A percentile compares a stretch with the other conserved stretches of the same genome.
Evolutionary conservation across 164 flowering plant species (phyloP).

Genomic region (Vitis rupestris): DNA sequence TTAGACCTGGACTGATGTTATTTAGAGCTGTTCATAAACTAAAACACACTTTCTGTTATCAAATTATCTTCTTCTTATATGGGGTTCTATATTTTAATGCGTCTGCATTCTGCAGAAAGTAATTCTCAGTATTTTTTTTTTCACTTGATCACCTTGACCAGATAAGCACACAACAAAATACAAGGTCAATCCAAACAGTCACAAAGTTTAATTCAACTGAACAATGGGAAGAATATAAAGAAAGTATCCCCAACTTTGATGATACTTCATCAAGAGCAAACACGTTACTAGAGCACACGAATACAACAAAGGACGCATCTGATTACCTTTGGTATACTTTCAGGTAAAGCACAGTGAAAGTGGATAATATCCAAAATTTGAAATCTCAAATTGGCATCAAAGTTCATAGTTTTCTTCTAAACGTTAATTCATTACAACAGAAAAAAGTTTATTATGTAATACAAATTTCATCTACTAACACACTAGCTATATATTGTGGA

Average conservation of each 20-base stretch:
- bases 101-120: not conserved
- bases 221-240: slow-evolving; percentile 43
- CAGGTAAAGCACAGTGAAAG: slow-evolving; percentile 41
- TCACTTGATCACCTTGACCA: slow-evolving; percentile 14
- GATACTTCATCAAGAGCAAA: slow-evolving; percentile 36
- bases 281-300: slow-evolving; percentile 49
- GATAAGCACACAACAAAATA: slow-evolving; percentile 45
- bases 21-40: too few species aligned
- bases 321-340: slow-evolving; percentile 83
- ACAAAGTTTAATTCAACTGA: slow-evolving; percentile 28
- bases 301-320: slow-evolving; percentile 53
- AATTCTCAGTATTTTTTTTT: too few species aligned
- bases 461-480: too few species aligned
- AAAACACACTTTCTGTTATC: too few species aligned
- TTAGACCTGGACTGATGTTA: too few species aligned
- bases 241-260: slow-evolving; percentile 32
- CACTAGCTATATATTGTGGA: too few species aligned
- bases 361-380: too few species aligned
- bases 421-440: not conserved
- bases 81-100: too few species aligned
- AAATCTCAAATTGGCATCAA: too few species aligned
- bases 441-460: too few species aligned
- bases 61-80: too few species aligned
- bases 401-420: not conserved
- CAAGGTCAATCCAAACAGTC: slow-evolving; percentile 32